These are phyloP conservation scores for Ulvella scutata DNA, from an alignment of 139 green algal species.

Conservation along the genomic window DNA sequence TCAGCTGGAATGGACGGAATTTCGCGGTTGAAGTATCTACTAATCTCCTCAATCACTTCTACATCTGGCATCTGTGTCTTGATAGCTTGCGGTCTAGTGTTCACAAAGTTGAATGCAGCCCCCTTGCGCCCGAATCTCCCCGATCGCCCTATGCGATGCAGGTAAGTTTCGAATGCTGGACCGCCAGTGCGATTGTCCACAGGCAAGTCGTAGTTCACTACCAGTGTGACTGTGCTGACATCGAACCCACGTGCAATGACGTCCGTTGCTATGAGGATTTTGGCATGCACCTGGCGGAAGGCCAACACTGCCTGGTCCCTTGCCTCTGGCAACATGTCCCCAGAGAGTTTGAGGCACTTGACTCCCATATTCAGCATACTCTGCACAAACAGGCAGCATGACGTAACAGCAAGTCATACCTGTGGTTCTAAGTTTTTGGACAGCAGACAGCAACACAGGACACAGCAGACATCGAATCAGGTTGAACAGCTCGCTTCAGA, in stretches of 20 bases:
- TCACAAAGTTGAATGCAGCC: slow-evolving; percentile 85
- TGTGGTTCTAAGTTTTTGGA: no score
- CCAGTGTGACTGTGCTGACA: slow-evolving; percentile 89
- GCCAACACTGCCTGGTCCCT: slow-evolving; percentile 82
- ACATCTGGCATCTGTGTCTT: slow-evolving; percentile 11
- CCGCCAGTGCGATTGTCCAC: slow-evolving; percentile 54
- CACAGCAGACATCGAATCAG: no score
- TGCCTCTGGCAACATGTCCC: slow-evolving; percentile 65
- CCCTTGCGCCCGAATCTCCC: slow-evolving; percentile 93
- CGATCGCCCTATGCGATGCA: slow-evolving; percentile 90
- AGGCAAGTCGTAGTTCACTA: slow-evolving; percentile 96
- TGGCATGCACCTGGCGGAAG: slow-evolving; percentile 81
- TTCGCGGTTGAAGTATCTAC: slow-evolving; percentile 65
- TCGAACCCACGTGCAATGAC: slow-evolving; percentile 94
- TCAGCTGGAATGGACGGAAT: slow-evolving; percentile 62
- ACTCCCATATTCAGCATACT: slow-evolving; percentile 70
- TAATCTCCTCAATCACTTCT: slow-evolving; percentile 47
- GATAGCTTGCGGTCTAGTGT: background rate
- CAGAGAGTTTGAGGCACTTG: slow-evolving; percentile 70
- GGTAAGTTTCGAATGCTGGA: slow-evolving; percentile 92
- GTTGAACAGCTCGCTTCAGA: no score
- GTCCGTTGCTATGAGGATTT: slow-evolving; percentile 94
- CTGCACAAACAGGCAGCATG: no score
- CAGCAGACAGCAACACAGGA: no score
- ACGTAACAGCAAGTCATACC: no score